phyloP scores from a whole-genome alignment of 805 yeast species.

The Scheffersomyces lignosus region DNA sequence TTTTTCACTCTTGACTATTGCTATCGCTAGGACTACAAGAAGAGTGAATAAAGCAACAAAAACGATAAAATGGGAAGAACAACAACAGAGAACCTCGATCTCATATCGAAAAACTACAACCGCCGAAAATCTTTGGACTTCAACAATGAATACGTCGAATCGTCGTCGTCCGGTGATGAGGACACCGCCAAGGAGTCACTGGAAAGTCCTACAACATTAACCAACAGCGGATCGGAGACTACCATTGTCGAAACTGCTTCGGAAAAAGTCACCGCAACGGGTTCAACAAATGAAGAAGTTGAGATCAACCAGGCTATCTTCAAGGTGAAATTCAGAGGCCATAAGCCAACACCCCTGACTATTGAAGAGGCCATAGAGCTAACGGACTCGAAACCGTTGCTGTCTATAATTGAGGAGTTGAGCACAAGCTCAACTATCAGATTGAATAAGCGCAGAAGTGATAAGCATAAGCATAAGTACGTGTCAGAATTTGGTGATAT shows the following conservation, averaged over 20 bases:
- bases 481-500: constrained; percentile 58
- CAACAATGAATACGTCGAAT: constrained; percentile 3
- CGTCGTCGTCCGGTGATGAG: constrained; percentile 1
- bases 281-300: too few species aligned
- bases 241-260: too few species aligned
- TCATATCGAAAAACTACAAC: constrained; percentile 1
- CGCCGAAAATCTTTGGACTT: constrained; percentile 1
- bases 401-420: background rate
- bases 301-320: background rate
- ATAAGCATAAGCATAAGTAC: constrained; percentile 31
- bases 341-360: background rate
- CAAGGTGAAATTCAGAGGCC: background rate
- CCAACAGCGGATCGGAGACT: background rate
- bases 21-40: too few species aligned
- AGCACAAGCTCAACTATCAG: background rate
- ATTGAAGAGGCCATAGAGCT: background rate
- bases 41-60: too few species aligned
- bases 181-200: background rate
- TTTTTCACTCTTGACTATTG: too few species aligned
- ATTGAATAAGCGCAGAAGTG: constrained; percentile 10
- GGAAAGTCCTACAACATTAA: background rate
- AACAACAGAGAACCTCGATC: background rate
- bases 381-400: background rate
- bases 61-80: background rate
- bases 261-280: too few species aligned